These are phyloP conservation scores for Auxenochlorella pyrenoidosa DNA, from an alignment of 139 green algal species.

Conservation along the genomic window DNA sequence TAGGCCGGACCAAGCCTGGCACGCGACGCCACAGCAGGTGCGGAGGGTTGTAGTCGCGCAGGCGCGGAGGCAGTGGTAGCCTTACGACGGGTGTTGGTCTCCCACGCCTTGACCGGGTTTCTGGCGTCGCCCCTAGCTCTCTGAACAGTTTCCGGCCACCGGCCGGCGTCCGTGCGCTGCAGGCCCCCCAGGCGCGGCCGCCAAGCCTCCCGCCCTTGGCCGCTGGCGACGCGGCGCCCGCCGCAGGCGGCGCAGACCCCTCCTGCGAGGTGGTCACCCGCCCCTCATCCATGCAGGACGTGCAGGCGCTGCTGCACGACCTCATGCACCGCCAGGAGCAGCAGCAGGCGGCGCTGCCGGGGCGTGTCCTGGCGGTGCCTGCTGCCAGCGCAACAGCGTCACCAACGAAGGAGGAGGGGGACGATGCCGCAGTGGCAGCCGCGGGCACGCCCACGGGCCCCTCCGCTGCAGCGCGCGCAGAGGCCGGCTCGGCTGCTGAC, in stretches of 20 bases:
- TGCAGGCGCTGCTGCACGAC: slow-evolving; percentile 27
- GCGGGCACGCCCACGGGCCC: background rate
- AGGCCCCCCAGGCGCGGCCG: background rate
- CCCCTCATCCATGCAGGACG: slow-evolving; percentile 30
- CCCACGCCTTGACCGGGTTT: background rate
- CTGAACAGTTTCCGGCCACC: background rate
- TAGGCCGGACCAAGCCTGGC: background rate
- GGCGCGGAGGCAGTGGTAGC: background rate
- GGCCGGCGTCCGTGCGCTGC: background rate
- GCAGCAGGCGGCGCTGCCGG: slow-evolving; percentile 8
- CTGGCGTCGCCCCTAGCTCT: background rate
- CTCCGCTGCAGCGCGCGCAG: background rate
- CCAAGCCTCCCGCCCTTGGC: background rate
- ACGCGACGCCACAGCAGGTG: background rate
- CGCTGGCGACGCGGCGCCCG: background rate
- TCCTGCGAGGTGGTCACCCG: background rate
- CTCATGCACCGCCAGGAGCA: slow-evolving; percentile 26
- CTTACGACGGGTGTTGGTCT: background rate
- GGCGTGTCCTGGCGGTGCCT: background rate
- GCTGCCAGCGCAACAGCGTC: background rate
- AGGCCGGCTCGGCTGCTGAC: background rate
- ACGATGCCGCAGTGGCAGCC: background rate
- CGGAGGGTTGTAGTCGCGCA: background rate
- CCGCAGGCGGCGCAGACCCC: background rate
- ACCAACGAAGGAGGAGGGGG: background rate